Evolutionary conservation across 441 rosid genomes (phyloP).

Genomic region (Pelargonium myrrhifolium): DNA sequence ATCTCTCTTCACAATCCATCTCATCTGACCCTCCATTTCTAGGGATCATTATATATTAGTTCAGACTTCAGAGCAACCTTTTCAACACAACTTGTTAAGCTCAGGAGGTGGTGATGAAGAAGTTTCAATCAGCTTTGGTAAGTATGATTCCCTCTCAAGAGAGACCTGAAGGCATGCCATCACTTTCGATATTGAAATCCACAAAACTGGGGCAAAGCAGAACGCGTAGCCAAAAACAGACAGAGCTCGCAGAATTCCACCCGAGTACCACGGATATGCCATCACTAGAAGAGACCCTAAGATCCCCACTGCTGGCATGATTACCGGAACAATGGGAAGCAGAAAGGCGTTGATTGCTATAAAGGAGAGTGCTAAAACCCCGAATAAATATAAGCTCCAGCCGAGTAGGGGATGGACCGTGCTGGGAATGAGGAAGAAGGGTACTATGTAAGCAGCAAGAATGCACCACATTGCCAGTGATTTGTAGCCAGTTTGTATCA

Average conservation of each 20-base stretch:
- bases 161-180: conserved; percentile 52
- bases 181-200: conserved; percentile 51
- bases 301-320: conserved; percentile 57
- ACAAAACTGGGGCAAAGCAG: conserved; percentile 58
- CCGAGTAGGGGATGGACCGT: conserved; percentile 74
- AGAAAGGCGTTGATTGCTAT: conserved; percentile 55
- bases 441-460: conserved; percentile 54
- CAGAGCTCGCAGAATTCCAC: conserved; percentile 67
- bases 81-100: conserved; percentile 46
- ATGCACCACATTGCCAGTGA: conserved; percentile 57
- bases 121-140: conserved; percentile 45
- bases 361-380: conserved; percentile 50
- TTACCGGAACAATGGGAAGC: conserved; percentile 49
- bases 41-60: not conserved
- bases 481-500: conserved; percentile 49
- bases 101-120: conserved; percentile 45
- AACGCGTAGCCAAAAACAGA: conserved; percentile 67
- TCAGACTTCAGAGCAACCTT: not conserved
- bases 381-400: conserved; percentile 69
- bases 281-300: conserved; percentile 69
- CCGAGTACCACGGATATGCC: conserved; percentile 70
- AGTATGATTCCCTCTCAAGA: conserved; percentile 62
- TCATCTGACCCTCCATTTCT: not conserved
- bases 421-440: conserved; percentile 66
- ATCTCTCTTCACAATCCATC: not conserved